These are phyloP conservation scores for Gossypium longicalyx DNA, from an alignment of 345 rosid genomes.

Conservation along the genomic window DNA sequence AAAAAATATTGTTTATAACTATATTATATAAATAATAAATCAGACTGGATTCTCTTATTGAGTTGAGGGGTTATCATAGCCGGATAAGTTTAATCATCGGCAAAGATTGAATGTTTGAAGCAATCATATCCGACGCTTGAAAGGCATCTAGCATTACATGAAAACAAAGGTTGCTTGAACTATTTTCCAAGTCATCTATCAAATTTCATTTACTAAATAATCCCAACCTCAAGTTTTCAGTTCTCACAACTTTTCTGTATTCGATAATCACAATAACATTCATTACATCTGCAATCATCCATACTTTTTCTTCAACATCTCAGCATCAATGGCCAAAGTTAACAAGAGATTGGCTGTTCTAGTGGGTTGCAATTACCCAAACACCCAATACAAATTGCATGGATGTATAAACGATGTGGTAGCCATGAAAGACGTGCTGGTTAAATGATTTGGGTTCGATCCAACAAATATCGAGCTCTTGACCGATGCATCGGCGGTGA, in stretches of 20 bases:
- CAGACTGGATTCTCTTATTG: too few species aligned
- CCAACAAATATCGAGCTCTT: neutral
- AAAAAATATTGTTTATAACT: too few species aligned
- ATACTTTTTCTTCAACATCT: neutral
- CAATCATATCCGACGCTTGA: neutral
- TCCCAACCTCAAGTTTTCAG: neutral
- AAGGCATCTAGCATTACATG: neutral
- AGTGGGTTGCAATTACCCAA: neutral
- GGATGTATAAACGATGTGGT: neutral
- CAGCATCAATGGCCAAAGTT: neutral
- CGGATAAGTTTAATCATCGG: too few species aligned
- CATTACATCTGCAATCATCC: neutral
- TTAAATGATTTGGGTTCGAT: neutral
- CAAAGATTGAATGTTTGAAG: neutral
- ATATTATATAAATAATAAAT: too few species aligned
- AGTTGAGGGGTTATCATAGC: too few species aligned
- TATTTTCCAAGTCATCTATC: neutral
- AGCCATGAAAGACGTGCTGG: neutral
- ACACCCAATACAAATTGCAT: neutral
- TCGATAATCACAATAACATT: neutral
- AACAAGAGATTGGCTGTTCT: neutral
- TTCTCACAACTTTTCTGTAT: neutral
- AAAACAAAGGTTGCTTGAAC: neutral
- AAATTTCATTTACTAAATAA: neutral
- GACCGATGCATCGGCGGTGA: neutral